Evolutionary conservation across 2,329 filamentous ascomycete genomes (phyloP), one percentile per base, ranked within the genome.

Genomic region (Verticillium klebahnii): DNA sequence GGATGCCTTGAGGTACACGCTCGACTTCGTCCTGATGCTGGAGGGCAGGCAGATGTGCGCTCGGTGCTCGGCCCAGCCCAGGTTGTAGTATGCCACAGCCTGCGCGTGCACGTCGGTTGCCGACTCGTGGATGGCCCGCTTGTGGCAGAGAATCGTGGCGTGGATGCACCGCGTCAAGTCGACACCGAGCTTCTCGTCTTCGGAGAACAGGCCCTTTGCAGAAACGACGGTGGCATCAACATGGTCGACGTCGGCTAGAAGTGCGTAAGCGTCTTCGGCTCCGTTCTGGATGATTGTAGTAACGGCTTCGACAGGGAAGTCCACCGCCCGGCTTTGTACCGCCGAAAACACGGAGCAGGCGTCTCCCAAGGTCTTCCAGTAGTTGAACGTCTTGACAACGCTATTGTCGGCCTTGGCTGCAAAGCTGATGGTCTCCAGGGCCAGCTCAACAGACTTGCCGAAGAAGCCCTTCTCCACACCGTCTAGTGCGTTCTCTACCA

Each of bases 1-100:
- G 1, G 95, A 86, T 7, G 93, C 89, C 73, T 90, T 93, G 56
- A 95, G 80, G 67, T 92, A 93, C 67, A 83, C 84, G 70, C 86
- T 84, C 19, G 82, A 80, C 69, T 83, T 89, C 69, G 86, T 87
- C 39, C 77, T 78, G 56, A 82, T 69, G 3, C 75, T 71, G 1
- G 73, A 72, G 39, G 82, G 83, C 23, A 92, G 79, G 69, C 87
- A 91, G 12, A 81, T 78, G 70, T 96, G 91, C 0, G 93, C 91
- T 55, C 89, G 86, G 71, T 95, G 87, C 73, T 99, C 95, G 1
- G 92, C 91, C 91, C 93, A 98, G 52, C 95, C 95, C 19, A 99
- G 80, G 70, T 99, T 99, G 76, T 97, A 99, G 83, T 94, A 95
- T 0, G 93, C 92, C n/a, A 98, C 91, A 1, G 95, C 92, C 75